Evolutionary conservation across 2,329 filamentous ascomycete species (phyloP), one percentile per base, ranked within the genome.

Genomic region (Arthrinium puccinioides): DNA sequence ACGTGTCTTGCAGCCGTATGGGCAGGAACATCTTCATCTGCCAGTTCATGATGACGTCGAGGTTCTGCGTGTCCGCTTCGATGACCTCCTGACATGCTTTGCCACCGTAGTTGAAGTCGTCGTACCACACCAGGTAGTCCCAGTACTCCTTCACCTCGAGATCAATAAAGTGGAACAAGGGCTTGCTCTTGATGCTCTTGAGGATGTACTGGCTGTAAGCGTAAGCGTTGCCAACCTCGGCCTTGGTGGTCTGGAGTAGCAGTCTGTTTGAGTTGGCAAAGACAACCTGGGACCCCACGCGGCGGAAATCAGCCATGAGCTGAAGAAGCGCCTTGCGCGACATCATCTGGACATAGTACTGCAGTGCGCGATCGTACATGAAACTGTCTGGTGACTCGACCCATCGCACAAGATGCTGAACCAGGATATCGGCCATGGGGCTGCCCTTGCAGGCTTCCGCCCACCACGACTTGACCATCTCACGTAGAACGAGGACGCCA

Each of bases 401-500:
- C 94, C 94, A 99, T 45, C 94, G 84, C 15, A 98, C 87, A 5
- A 99, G 74, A 61, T 98, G 90, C 55, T 95, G 89, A 1, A 99
- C 92, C 71, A 99, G 87, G 38, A 97, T 80, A 61, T 98, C 92
- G 1, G 94, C 94, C 87, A 98, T 96, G 27, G 79, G 83, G 51
- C 86, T 94, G 25, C 88, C 87, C 43, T 79, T 80, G 56, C 87
- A 92, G 6, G 92, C 94, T 60, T 98, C 90, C 1, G 83, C 76
- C 92, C 92, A 98, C 94, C 94, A 99, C 3, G 86, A 78, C 59
- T 96, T 95, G 49, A 99, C 92, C 89, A 99, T 96, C 51, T 97
- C 94, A 11, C 92, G 83, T 4, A 99, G 71, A 1, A 98, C 92
- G 6, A 82, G 76, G 5, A 97, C 85, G 38, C 88, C 87, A 4